phyloP scores from a whole-genome alignment of 2,329 filamentous ascomycete genomes.

The Byssoonygena ceratinophila region DNA sequence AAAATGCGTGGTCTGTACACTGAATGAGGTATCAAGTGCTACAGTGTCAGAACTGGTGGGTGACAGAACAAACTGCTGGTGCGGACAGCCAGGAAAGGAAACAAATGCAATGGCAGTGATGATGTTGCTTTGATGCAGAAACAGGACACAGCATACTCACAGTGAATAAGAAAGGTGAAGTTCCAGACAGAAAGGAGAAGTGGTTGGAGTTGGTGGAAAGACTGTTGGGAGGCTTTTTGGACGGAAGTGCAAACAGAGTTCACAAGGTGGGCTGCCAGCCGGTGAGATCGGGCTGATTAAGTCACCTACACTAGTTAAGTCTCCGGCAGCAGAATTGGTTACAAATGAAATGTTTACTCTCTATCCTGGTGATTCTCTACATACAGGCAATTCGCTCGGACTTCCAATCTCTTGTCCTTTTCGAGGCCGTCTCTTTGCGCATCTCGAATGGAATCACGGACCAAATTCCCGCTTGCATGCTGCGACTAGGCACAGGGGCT shows the following conservation, averaged over 20 bases:
- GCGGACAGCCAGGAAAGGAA: neutral
- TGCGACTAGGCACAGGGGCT: neutral
- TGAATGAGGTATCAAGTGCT: neutral
- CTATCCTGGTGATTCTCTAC: no score
- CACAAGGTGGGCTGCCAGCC: neutral
- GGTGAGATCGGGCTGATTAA: neutral
- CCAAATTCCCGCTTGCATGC: neutral
- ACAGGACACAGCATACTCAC: neutral
- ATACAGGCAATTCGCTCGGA: neutral
- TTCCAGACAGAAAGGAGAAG: neutral
- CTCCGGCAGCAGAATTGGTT: neutral
- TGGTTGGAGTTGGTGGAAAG: neutral
- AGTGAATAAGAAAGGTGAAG: neutral
- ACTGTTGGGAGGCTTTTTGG: neutral
- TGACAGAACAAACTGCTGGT: neutral
- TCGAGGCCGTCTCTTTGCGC: neutral
- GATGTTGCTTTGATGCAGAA: neutral
- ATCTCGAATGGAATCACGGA: neutral
- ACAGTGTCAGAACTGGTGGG: neutral
- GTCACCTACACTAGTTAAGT: neutral
- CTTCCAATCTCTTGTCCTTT: neutral
- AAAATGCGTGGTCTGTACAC: neutral
- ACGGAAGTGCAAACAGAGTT: constrained; percentile 3
- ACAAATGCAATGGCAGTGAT: neutral
- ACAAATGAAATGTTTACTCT: no score